phyloP scores from a whole-genome alignment of 163 green algal species.

The Volvox carteri region DNA sequence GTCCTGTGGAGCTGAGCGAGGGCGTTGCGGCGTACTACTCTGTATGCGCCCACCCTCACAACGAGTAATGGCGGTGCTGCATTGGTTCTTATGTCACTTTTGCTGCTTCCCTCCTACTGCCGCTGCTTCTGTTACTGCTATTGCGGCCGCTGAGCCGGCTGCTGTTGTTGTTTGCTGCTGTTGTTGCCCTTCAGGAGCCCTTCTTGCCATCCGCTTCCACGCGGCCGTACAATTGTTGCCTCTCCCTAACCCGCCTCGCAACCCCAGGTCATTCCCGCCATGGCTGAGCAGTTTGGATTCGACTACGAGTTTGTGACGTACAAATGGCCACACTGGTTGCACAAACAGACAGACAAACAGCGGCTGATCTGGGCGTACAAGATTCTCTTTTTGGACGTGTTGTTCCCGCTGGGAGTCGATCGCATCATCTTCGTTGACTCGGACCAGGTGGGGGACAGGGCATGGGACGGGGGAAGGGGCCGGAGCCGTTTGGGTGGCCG shows the following conservation, averaged over 20 bases:
- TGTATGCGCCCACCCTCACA: too few species aligned
- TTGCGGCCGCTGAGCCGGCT: too few species aligned
- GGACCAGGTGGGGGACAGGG: slow-evolving; percentile 83
- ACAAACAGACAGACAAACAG: slow-evolving; percentile 99
- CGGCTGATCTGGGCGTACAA: slow-evolving; percentile 94
- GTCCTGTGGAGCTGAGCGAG: too few species aligned
- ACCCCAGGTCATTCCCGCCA: slow-evolving; percentile 85
- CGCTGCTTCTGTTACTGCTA: too few species aligned
- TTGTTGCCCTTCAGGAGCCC: too few species aligned
- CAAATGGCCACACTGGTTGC: slow-evolving; percentile 89
- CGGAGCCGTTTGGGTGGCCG: neutral
- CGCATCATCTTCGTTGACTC: slow-evolving; percentile 98
- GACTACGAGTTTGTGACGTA: slow-evolving; percentile 99
- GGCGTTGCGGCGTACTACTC: too few species aligned
- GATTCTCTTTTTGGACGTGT: slow-evolving; percentile 99
- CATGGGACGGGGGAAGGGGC: neutral
- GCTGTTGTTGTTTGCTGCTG: too few species aligned
- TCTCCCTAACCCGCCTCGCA: neutral
- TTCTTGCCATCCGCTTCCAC: too few species aligned
- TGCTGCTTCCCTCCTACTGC: too few species aligned
- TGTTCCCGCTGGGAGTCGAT: slow-evolving; percentile 94
- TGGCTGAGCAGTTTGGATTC: slow-evolving; percentile 94
- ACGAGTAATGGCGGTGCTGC: too few species aligned
- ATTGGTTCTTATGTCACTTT: too few species aligned
- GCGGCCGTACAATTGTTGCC: too few species aligned